These are phyloP conservation scores for Cucurbita moschata DNA, from an alignment of 306 rosid genomes.

Conservation along the genomic window DNA sequence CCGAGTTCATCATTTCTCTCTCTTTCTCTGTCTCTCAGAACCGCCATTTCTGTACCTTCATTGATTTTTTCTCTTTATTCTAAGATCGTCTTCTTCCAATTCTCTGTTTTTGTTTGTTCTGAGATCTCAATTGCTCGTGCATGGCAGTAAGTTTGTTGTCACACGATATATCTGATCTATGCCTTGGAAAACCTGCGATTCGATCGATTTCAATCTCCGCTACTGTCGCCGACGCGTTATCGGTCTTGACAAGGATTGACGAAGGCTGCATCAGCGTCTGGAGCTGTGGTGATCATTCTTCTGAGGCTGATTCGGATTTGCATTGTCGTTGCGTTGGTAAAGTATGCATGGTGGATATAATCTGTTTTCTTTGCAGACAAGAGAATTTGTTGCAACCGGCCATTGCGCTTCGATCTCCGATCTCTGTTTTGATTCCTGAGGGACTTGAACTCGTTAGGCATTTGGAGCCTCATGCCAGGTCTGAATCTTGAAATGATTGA, in stretches of 20 bases:
- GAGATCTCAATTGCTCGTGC: slow-evolving; percentile 18
- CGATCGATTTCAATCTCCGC: slow-evolving; percentile 36
- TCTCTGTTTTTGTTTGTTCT: neutral
- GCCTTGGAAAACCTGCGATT: slow-evolving; percentile 85
- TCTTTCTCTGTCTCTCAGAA: neutral
- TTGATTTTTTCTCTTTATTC: neutral
- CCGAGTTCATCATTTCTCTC: neutral
- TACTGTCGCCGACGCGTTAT: slow-evolving; percentile 54
- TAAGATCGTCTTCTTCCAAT: neutral
- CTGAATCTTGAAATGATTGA: neutral
- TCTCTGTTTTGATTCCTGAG: slow-evolving; percentile 24
- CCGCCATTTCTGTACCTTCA: neutral
- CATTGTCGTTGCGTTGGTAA: slow-evolving; percentile 53
- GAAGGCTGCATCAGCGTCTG: slow-evolving; percentile 49
- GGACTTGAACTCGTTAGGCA: slow-evolving; percentile 28
- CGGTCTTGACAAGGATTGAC: slow-evolving; percentile 27
- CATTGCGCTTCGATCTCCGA: slow-evolving; percentile 37
- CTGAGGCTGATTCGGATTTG: neutral
- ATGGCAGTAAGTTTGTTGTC: slow-evolving; percentile 56
- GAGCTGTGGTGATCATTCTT: slow-evolving; percentile 46
- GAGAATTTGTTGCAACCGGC: slow-evolving; percentile 32
- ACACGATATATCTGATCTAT: slow-evolving; percentile 57
- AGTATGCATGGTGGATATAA: slow-evolving; percentile 55
- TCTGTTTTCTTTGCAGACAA: slow-evolving; percentile 41
- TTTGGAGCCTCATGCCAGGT: slow-evolving; percentile 58